Base-by-base conservation (phyloP, 1,139 yeast genomes). In the Candida sp. region DNA sequence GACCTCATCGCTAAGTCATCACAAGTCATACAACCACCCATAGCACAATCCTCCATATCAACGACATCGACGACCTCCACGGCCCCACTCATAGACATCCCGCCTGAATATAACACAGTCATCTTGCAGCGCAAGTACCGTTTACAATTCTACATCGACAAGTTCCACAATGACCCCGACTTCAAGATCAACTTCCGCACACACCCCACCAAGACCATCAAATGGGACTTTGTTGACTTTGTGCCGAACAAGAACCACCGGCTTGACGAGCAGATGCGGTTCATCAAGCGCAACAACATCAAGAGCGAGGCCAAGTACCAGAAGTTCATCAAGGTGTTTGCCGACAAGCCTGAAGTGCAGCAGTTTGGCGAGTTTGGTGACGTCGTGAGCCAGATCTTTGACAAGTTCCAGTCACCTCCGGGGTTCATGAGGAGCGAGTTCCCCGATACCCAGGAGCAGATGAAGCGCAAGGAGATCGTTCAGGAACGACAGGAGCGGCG, bases 341-440 rank as follows among this genome's bases (percentile, higher is more conserved):
- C 53, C 12, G 61, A 56, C 23, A 61, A 59, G 5, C 60, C 60
- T 50, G 65, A 61, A 46, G 63, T 58, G 9, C 58, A 53, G 12
- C 60, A 59, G 26, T 57, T 54, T 23, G 63, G 59, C 12, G 63
- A 61, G 3, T 67, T 66, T 53, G 67, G 62, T 48, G 65, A 60
- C 35, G 52, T 57, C 31, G 43, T 57, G 7, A 63, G 54, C 50
- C 78, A 73, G 57, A 56, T 71, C 5, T 70, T 64, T 57, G 78
- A 73, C 48, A 71, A 80, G 59, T 79, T 82, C 27, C 81, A 80
- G 47, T 81, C 87, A 3, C 90, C 90, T 1, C 88, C 88, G 2
- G 90, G 90, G 1, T 84, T 78, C 64, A 85, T 83, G 66, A 67
- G 78, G 42, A 76, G 85, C 41, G 89, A 84, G 53, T 86, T 86